These are phyloP conservation scores for Anisodus acutangulus DNA, from an alignment of 257 asterid genomes.

Conservation along the genomic window DNA sequence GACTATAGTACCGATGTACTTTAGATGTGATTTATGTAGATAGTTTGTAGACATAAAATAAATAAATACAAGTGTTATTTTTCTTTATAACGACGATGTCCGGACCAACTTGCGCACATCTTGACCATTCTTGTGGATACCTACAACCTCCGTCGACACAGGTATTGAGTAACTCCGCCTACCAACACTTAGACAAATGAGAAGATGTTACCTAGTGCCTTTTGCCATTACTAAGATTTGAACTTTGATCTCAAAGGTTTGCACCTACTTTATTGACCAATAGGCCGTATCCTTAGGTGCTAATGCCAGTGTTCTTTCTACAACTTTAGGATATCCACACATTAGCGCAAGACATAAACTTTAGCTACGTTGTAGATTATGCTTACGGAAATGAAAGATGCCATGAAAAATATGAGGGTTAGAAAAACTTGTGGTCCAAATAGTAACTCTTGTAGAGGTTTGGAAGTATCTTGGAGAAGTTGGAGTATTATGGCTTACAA, in stretches of 20 bases:
- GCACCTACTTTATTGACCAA: background rate
- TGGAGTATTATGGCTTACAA: constrained; percentile 1
- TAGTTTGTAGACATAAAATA: background rate
- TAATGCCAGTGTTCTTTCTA: background rate
- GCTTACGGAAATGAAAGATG: background rate
- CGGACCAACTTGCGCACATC: background rate
- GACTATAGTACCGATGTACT: background rate
- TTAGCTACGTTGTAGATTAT: background rate
- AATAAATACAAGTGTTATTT: background rate
- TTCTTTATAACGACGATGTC: background rate
- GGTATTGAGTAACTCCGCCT: background rate
- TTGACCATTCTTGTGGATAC: background rate
- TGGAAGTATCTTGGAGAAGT: background rate
- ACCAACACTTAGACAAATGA: background rate
- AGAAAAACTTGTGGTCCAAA: background rate
- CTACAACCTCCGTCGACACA: background rate
- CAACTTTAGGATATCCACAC: background rate
- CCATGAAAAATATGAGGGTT: background rate
- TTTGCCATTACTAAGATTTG: background rate
- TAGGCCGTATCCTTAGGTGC: background rate
- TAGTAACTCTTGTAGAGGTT: background rate
- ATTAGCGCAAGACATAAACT: background rate
- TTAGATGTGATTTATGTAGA: background rate
- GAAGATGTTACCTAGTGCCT: background rate
- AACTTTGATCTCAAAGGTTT: background rate